A percentile compares a stretch with the other conserved stretches of the same genome.
Evolutionary conservation across 1,284 basidiomycete genomes (phyloP).

Genomic region (Puccinia polysora): DNA sequence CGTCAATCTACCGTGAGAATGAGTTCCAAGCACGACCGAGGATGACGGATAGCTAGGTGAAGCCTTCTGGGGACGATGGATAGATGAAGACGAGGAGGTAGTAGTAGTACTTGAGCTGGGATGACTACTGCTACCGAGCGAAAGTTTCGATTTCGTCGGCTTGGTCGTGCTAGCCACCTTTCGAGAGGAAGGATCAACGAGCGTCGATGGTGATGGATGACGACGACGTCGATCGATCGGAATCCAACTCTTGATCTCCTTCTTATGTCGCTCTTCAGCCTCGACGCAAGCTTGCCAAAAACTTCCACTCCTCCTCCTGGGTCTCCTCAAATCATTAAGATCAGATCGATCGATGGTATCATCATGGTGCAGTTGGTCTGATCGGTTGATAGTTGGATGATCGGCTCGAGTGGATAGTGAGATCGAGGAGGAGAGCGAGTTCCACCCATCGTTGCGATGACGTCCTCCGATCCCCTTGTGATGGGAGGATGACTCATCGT

Average conservation of each 20-base stretch:
- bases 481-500: constrained; percentile 51
- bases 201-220: background rate
- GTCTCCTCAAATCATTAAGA: background rate
- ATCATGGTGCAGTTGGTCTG: constrained; percentile 48
- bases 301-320: constrained; percentile 62
- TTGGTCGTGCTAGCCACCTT: background rate
- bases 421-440: constrained; percentile 43
- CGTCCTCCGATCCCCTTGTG: constrained; percentile 39
- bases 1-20: constrained; percentile 17
- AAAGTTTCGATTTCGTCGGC: constrained; percentile 1
- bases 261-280: constrained; percentile 72
- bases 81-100: background rate
- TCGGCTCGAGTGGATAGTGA: constrained; percentile 38
- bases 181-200: too few relatives aligned
- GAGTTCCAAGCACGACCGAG: background rate
- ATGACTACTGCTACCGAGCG: background rate
- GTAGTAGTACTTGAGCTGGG: background rate
- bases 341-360: constrained; percentile 39
- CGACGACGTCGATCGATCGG: background rate
- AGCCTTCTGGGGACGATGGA: background rate
- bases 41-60: background rate
- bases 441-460: constrained; percentile 54
- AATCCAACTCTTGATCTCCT: constrained; percentile 74
- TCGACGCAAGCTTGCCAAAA: constrained; percentile 67
- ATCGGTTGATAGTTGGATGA: constrained; percentile 55